Conservation (phyloP, 805 yeast species). For the Myxozyma nipponensis region DNA sequence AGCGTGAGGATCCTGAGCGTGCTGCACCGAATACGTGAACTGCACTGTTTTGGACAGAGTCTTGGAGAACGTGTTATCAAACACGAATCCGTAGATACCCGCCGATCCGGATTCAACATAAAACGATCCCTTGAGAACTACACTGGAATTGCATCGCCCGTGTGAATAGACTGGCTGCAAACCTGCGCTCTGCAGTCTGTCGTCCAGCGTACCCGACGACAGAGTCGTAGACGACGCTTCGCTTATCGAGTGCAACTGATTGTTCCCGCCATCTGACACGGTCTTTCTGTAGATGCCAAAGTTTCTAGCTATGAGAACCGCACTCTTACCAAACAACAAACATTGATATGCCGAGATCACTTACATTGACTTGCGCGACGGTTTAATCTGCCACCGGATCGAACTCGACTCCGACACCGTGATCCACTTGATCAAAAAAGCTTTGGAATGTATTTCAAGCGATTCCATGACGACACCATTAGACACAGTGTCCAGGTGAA, state of each 20-base stretch:
- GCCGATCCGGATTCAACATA: constrained; percentile 49
- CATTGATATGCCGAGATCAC: background rate
- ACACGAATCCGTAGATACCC: constrained; percentile 80
- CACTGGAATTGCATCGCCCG: constrained; percentile 58
- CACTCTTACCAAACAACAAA: no score
- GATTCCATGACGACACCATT: no score
- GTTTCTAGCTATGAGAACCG: no score
- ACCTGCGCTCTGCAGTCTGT: constrained; percentile 54
- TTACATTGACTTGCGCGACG: constrained; percentile 59
- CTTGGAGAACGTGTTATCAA: constrained; percentile 88
- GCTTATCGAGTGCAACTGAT: background rate
- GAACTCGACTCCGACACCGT: constrained; percentile 62
- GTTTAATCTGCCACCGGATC: constrained; percentile 78
- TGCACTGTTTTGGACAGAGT: constrained; percentile 76
- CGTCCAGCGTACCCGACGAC: constrained; percentile 33
- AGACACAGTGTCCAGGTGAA: no score
- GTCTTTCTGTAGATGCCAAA: constrained; percentile 22
- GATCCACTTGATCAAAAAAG: constrained; percentile 89
- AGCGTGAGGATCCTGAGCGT: constrained; percentile 10
- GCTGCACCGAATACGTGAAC: constrained; percentile 42
- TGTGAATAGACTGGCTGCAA: constrained; percentile 51
- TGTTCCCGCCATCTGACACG: background rate
- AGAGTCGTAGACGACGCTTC: background rate
- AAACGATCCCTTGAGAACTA: constrained; percentile 58
- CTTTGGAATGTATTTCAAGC: constrained; percentile 82